Base-by-base conservation (phyloP, 768 basidiomycete genomes). In the Auriscalpium orientale region DNA sequence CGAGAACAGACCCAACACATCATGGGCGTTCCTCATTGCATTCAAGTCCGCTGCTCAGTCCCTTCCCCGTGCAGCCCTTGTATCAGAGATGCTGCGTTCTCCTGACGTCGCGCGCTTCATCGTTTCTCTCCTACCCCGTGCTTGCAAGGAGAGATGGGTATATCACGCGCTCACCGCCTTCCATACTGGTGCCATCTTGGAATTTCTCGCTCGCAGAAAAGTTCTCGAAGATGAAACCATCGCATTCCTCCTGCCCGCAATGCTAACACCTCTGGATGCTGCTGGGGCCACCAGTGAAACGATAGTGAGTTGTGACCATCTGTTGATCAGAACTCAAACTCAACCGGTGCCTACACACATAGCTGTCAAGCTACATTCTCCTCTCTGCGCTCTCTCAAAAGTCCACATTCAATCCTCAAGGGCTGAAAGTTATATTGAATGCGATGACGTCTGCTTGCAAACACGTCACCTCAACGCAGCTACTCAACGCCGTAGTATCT, bases 81-180 rank as follows among this genome's bases (percentile, higher is more conserved):
- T 94, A 47, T 83, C 79, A 2, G 84, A 87, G 59, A 91, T 95
- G 88, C 68, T 85, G 4, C 78, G 79, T 56, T 83, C 84, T 52
- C 71, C 78, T 18, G 85, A 89, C 34, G 71, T 93, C 5, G 80
- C 92, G 5, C 84, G 87, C 18, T 89, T 90, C 60, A 72, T 91
- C 8, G 72, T 81, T 1, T 74, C 76, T 5, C 69, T 95, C 13
- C 77, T 95, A 2, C 84, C 89, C 1, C 65, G 64, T 18, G 77
- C 83, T 0, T 56, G 86, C 53, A 80, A 82, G 64, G 63, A 72
- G 59, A 69, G 66, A 11, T 60, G 65, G 15, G 66, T 64, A 3
- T 50, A 95, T 66, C 84, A 84, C 38, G 80, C 87, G 0, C 71
- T 98, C 15, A 69, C 92, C 46, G 84, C 84, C 1, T 98, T 98